Evolutionary conservation across 164 flowering plant genomes (phyloP), one percentile per base, ranked within the genome.

Genomic region (Paratinospora sagittata): DNA sequence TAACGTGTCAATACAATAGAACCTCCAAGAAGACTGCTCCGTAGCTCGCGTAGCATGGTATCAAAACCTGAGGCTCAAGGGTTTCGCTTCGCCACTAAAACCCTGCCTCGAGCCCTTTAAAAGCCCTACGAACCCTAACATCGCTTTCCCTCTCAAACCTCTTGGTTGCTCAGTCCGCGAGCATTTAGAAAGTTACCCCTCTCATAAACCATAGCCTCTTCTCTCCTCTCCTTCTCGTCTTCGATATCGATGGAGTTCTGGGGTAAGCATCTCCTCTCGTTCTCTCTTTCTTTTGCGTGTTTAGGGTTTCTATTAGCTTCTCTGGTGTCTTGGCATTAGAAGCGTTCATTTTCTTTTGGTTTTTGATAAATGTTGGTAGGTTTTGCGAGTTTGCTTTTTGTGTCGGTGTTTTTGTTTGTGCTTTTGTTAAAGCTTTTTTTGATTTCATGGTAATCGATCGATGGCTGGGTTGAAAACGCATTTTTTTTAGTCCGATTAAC

Each of bases 241-340:
- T 64, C 71, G 6, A 10, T 14, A 36, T 17, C 61, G 10, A 81
- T 81, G 83, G 75, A 81, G 73, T 78, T 78, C 26, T 78, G 81
- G 81, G 81, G 83, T 81, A 71, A 75, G 68, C 21, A 17, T 76
- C 33, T 45, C 21, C 55, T 58, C 57, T 39, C 37, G 23, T 1
- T 68, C 0, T 68, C 0, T 2, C 6, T 37, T n/a, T 14, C 24
- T 47, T 30, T 3, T 63, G 19, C 24, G 19, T 13, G 60, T 17
- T 19, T 65, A 43, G 47, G 47, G 47, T 9, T 7, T 43, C 13
- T 43, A 1, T 9, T 43, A 43, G 47, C 19, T 66, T 23, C 65
- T 72, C 43, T 14, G 47, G 2, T 62, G 3, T 65, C 10, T 65
- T n/a, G 49, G 36, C n/a, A 5, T 66, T 65, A 19, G 10, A 16